These are phyloP conservation scores for Pisolithus orientalis DNA, from an alignment of 768 basidiomycete species.

Conservation along the genomic window DNA sequence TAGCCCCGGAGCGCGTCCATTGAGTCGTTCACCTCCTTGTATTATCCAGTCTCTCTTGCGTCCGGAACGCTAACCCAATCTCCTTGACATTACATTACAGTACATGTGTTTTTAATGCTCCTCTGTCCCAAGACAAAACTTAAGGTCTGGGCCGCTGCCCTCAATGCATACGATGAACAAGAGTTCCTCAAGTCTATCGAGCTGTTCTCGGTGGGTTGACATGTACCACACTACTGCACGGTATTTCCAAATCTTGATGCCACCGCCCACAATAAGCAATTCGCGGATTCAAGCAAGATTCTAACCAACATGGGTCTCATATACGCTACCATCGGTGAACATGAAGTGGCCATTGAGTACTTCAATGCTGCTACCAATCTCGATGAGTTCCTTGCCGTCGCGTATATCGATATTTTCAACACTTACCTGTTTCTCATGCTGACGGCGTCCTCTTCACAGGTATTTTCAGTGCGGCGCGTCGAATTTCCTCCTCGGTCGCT, in stretches of 20 bases:
- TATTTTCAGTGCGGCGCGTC: slow-evolving; percentile 90
- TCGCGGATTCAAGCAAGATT: slow-evolving; percentile 86
- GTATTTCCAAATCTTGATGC: neutral
- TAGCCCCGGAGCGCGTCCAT: too few species aligned
- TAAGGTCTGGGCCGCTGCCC: slow-evolving; percentile 81
- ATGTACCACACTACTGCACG: too few species aligned
- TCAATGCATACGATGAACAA: slow-evolving; percentile 82
- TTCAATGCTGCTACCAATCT: slow-evolving; percentile 73
- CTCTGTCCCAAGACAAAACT: slow-evolving; percentile 66
- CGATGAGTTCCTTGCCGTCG: slow-evolving; percentile 85
- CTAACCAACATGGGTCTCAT: slow-evolving; percentile 91
- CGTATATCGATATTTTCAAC: slow-evolving; percentile 41
- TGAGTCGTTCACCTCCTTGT: too few species aligned
- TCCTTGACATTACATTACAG: too few species aligned
- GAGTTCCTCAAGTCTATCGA: slow-evolving; percentile 73
- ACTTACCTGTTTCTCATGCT: too few species aligned
- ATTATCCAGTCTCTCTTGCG: too few species aligned
- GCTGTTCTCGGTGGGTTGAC: slow-evolving; percentile 59
- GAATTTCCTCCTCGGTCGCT: slow-evolving; percentile 76
- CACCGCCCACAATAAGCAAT: slow-evolving; percentile 36
- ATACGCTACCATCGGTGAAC: slow-evolving; percentile 86
- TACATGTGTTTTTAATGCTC: slow-evolving; percentile 11
- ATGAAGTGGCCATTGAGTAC: slow-evolving; percentile 75
- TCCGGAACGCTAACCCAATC: too few species aligned
- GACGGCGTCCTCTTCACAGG: slow-evolving; percentile 27